Conservation (phyloP, 2,329 filamentous ascomycete genomes). For the Fusarium bulbicola region DNA sequence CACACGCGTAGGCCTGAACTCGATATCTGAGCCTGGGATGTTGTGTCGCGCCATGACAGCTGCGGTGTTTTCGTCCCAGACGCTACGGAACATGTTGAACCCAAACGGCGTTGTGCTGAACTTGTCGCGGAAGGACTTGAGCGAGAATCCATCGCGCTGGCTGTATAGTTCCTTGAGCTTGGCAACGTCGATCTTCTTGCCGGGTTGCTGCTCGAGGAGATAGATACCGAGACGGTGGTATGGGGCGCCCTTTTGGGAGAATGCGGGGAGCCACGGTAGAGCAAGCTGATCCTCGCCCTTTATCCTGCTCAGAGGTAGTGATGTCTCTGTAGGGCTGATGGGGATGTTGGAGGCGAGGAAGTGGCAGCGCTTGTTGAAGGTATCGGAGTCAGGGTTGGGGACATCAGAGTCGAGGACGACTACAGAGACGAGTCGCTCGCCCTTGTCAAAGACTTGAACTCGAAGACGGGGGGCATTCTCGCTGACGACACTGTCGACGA, state of each 20-base stretch:
- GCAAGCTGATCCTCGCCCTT: constrained; percentile 72
- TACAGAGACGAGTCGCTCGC: constrained; percentile 83
- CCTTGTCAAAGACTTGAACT: constrained; percentile 85
- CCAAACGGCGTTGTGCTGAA: constrained; percentile 78
- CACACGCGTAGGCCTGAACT: constrained; percentile 84
- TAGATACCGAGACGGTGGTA: constrained; percentile 91
- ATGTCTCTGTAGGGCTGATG: constrained; percentile 61
- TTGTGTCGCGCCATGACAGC: constrained; percentile 84
- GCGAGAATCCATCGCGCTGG: constrained; percentile 72
- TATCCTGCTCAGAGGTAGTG: constrained; percentile 72
- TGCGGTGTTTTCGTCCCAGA: constrained; percentile 90
- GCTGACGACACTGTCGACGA: constrained; percentile 78
- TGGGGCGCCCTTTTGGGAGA: constrained; percentile 86
- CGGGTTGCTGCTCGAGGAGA: constrained; percentile 80
- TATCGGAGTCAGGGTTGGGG: constrained; percentile 77
- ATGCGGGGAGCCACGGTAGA: constrained; percentile 84
- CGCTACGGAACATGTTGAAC: constrained; percentile 84
- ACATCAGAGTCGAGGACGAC: constrained; percentile 92
- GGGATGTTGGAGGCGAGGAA: constrained; percentile 78
- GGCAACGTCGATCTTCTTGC: constrained; percentile 64
- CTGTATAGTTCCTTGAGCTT: constrained; percentile 63
- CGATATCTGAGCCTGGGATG: constrained; percentile 79
- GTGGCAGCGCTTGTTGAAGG: constrained; percentile 84
- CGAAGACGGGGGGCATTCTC: constrained; percentile 78
- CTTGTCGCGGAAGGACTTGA: constrained; percentile 78